Evolutionary conservation across 2,329 filamentous ascomycete genomes (phyloP).

Genomic region (Fusarium nanum): DNA sequence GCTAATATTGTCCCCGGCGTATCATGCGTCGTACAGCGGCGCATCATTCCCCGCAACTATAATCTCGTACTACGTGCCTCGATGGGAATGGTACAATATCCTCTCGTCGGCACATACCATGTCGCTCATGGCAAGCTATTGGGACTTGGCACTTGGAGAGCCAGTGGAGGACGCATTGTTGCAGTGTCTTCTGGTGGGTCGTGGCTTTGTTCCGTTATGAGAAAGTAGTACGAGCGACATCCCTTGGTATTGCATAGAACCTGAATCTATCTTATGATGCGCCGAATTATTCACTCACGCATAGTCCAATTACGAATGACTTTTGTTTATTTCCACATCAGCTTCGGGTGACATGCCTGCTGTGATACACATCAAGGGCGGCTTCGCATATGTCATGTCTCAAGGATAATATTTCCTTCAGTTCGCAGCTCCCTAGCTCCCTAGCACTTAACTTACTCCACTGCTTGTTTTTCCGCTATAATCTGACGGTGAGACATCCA

Average conservation of each 20-base stretch:
- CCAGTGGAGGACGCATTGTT: conserved; percentile 47
- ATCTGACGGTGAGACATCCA: background rate
- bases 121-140: conserved; percentile 45
- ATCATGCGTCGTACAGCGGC: conserved; percentile 48
- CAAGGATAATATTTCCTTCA: background rate
- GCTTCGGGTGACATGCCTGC: too few relatives aligned
- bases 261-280: background rate
- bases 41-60: conserved; percentile 48
- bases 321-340: background rate
- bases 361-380: background rate
- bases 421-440: background rate
- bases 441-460: background rate
- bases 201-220: conserved; percentile 50
- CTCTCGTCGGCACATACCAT: conserved; percentile 52
- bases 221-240: background rate
- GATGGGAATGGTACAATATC: conserved; percentile 41
- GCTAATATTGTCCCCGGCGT: conserved; percentile 9
- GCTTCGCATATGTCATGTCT: background rate
- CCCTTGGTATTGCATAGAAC: background rate
- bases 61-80: conserved; percentile 48
- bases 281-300: background rate
- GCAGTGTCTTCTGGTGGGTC: conserved; percentile 50
- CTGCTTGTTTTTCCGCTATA: background rate
- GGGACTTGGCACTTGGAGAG: conserved; percentile 50
- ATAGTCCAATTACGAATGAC: fast-evolving